Evolutionary conservation across 2,329 filamentous ascomycete genomes (phyloP), one percentile per base, ranked within the genome.

Genomic region (Dactylellina parvicollis): DNA sequence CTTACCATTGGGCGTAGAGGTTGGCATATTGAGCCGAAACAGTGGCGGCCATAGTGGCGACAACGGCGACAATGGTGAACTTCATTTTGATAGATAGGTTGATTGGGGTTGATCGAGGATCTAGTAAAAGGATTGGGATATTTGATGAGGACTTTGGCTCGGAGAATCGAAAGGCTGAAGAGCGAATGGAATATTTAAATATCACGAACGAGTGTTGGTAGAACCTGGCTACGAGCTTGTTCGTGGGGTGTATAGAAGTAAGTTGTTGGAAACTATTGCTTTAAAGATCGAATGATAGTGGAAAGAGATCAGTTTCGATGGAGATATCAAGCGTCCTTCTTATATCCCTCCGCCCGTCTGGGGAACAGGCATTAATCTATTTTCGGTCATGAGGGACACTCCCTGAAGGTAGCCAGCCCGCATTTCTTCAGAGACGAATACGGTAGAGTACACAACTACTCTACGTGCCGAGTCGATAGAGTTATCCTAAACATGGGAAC

Each of bases 1-100:
- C 66, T 10, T 65, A 72, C 67, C 67, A 72, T 55, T 60, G 67
- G 14, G 50, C 34, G 26, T 65, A 72, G 22, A 60, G 28, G 28
- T 44, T 44, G 44, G 67, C 34, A 14, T 18, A n/a, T n/a, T 34
- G 20, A 26, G 60, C 69, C 1, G 46, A 26, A 28, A 40, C 38
- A 20, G n/a, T 16, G 18, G 60, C 55, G 46, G 57, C 60, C 18
- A 73, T 20, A 26, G 38, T 20, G 32, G 60, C 36, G 36, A 34
- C 16, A 22, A 38, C 30, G 54, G 42, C 18, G 47, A 60, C 32
- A 18, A 50, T 18, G 30, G 36, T 44, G 69, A 65, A 60, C 55
- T 73, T 60, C 69, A 73, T 73, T 60, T 73, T 73, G 60, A 66
- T n/a, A n/a, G n/a, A n/a, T n/a, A n/a, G n/a, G 24, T 66, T 32